phyloP scores from a whole-genome alignment of 1,284 basidiomycete genomes.

The Cutaneotrichosporon cutaneum region DNA sequence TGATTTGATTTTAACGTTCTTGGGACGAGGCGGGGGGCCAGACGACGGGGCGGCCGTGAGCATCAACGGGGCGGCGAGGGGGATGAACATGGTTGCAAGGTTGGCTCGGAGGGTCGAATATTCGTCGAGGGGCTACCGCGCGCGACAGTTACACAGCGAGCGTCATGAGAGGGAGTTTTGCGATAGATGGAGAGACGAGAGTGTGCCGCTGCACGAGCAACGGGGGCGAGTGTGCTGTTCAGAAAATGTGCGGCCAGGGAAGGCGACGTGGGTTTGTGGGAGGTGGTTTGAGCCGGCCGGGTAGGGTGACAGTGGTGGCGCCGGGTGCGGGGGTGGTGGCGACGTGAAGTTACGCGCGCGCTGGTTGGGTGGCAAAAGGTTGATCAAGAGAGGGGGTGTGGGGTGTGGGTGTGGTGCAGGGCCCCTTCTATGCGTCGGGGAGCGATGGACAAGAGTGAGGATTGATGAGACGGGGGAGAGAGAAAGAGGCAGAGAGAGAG shows the following conservation, averaged over 20 bases:
- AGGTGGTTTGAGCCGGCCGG: not conserved
- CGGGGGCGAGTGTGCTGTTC: not conserved
- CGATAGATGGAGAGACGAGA: not conserved
- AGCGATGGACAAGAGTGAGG: too few species aligned
- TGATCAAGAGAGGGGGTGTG: not conserved
- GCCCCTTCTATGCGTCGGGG: too few species aligned
- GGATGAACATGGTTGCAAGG: not conserved
- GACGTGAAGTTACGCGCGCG: not conserved
- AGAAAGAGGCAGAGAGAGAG: too few species aligned
- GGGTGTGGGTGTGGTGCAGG: too few species aligned
- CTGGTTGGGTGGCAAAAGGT: slow-evolving; percentile 1
- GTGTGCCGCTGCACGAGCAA: not conserved
- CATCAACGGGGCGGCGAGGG: slow-evolving; percentile 9
- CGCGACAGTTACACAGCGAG: not conserved
- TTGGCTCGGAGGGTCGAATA: not conserved
- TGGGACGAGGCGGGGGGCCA: not conserved
- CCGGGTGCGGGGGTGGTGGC: not conserved
- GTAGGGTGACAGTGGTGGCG: not conserved
- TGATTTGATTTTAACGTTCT: slow-evolving; percentile 1
- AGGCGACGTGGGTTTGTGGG: not conserved
- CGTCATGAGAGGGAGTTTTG: not conserved
- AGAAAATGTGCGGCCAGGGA: not conserved
- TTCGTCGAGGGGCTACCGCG: not conserved
- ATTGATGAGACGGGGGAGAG: too few species aligned
- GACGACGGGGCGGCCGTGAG: slow-evolving; percentile 4